Conservation (phyloP, 345 rosid species). For the Streptanthus diversifolius region DNA sequence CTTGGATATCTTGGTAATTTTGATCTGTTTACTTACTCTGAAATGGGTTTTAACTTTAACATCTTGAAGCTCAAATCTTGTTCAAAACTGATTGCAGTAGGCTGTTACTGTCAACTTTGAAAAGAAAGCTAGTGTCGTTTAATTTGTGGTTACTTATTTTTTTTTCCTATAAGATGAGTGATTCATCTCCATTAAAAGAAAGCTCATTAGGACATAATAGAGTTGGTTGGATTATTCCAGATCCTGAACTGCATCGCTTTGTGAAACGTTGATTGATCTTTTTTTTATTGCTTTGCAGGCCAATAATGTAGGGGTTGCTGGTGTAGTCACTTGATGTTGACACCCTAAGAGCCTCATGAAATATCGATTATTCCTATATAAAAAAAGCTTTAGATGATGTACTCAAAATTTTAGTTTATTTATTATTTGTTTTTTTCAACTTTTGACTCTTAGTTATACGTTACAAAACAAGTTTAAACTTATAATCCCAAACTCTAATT, state of each 20-base stretch:
- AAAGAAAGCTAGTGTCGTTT: not conserved
- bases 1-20: not conserved
- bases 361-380: not conserved
- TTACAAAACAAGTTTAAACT: not conserved
- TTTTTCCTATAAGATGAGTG: not conserved
- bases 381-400: not conserved
- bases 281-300: conserved; percentile 20
- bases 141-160: not conserved
- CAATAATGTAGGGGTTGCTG: conserved; percentile 42
- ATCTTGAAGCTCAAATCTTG: not conserved
- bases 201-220: not conserved
- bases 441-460: not conserved
- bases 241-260: not conserved
- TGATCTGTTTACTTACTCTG: conserved; percentile 10
- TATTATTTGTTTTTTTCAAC: not conserved
- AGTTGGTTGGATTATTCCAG: not conserved
- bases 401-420: not conserved
- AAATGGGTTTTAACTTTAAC: conserved; percentile 8
- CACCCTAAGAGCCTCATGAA: conserved; percentile 11
- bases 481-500: not conserved
- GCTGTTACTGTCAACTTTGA: not conserved
- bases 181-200: conserved; percentile 2
- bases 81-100: not conserved
- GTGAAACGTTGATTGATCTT: not conserved
- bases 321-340: conserved; percentile 18